These are phyloP conservation scores for Stagonosporopsis tanaceti DNA, from an alignment of 2,329 filamentous ascomycete species.

Conservation along the genomic window DNA sequence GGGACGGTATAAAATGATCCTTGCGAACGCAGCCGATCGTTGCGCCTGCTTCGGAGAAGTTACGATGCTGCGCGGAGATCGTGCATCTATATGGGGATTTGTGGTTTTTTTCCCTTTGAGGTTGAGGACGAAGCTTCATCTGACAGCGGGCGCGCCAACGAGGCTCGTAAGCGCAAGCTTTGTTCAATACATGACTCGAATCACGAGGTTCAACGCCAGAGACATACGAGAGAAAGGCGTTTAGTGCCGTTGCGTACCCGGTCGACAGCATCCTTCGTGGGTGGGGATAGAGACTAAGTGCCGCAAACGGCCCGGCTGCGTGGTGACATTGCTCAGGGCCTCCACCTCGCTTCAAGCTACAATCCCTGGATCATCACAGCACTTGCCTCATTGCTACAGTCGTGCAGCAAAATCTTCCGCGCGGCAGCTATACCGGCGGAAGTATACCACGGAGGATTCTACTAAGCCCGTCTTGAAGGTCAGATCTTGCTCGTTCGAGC, in stretches of 20 bases:
- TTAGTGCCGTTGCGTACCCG: background rate
- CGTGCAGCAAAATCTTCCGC: conserved; percentile 9
- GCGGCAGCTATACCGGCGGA: conserved; percentile 3
- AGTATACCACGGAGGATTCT: conserved; percentile 1
- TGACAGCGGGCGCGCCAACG: background rate
- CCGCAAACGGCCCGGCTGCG: conserved; percentile 4
- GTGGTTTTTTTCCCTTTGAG: too few species aligned
- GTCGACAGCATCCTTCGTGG: conserved; percentile 7
- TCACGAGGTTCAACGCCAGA: background rate
- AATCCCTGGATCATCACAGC: conserved; percentile 10
- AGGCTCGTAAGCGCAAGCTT: background rate
- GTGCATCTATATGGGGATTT: background rate
- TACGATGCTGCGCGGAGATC: background rate
- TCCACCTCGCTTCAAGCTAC: background rate
- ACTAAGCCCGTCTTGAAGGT: background rate
- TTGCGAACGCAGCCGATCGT: too few species aligned
- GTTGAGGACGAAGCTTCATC: background rate
- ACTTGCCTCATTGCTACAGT: conserved; percentile 4
- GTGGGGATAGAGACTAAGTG: background rate
- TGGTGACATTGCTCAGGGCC: background rate
- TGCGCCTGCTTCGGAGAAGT: background rate
- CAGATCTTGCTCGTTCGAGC: conserved; percentile 11
- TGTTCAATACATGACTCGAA: conserved; percentile 1
- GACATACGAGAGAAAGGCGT: conserved; percentile 10
- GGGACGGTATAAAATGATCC: background rate